Evolutionary conservation across 2,329 filamentous ascomycete genomes (phyloP).

Genomic region (Trichoderma sp.): DNA sequence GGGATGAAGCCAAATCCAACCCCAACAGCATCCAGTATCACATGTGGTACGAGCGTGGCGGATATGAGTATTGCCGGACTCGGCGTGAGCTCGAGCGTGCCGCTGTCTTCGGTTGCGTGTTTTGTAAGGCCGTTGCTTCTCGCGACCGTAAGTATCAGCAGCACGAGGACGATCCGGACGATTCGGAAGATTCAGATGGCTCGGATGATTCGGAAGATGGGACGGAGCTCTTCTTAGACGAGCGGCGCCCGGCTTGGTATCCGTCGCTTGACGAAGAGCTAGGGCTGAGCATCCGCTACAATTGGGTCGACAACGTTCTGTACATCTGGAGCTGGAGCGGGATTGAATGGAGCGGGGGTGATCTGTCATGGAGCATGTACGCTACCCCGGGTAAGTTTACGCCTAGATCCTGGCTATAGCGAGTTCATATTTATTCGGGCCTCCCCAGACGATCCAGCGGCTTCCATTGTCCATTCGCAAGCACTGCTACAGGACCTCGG

Average conservation of each 20-base stretch:
- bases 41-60: background rate
- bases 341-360: background rate
- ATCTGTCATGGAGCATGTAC: background rate
- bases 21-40: background rate
- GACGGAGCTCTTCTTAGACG: background rate
- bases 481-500: background rate
- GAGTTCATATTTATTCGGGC: background rate
- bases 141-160: background rate
- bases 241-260: background rate
- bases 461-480: background rate
- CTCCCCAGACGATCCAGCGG: background rate
- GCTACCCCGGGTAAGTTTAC: background rate
- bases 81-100: background rate
- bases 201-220: background rate
- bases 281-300: background rate
- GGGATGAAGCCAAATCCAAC: background rate
- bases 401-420: background rate
- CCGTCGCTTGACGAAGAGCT: background rate
- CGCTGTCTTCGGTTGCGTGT: background rate
- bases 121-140: background rate
- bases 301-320: background rate
- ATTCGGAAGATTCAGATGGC: background rate
- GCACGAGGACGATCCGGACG: background rate
- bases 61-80: background rate
- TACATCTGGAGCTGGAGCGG: background rate